Base-by-base conservation (phyloP, 164 flowering plant species). In the Annona cherimola region DNA sequence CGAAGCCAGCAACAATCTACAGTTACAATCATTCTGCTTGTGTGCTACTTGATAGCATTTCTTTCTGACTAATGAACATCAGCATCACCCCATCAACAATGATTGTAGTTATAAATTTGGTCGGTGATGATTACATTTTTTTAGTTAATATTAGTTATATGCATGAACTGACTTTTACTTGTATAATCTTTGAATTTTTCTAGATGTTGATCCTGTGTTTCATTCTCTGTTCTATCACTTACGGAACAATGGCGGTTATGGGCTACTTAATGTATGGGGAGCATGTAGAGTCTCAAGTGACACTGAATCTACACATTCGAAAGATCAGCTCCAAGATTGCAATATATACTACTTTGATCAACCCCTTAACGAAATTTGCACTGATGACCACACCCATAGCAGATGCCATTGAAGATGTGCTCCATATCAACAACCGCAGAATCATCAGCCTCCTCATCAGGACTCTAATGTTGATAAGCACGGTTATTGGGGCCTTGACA, bases 261-360 rank as follows among this genome's bases (percentile, higher is more conserved):
- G 98, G 96, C 3, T 90, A 88, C 80, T 62, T 87, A 12, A 94
- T 91, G 98, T 94, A 81, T 69, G 98, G 98, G 0, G 74, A 89
- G 45, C 44, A 80, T 0, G 82, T 89, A 16, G 42, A 83, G 45
- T 90, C 97, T 20, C 96, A 91, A 66, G 77, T 94, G 61, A 90
- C 98, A 19, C 43, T 91, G 11, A 87, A 89, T 75, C 94, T 93
- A 55, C 93, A 94, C 1, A 70, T 74, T 0, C 18, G 69, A 1
- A 85, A 82, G 46, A 45, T 88, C 1, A 82, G 90, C 76, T 84
- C 93, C 7, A 87, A 71, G 73, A 74, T 93, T 18, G 97, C 97
- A 35, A 90, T 91, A 41, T 93, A 85, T 82, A 90, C 91, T 0
- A 83, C 94, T 3, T 63, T 91, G 69, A 79, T 89, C 40, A 91